Evolutionary conservation across 2,329 filamentous ascomycete species (phyloP).

Genomic region (Colletotrichum plurivorum): DNA sequence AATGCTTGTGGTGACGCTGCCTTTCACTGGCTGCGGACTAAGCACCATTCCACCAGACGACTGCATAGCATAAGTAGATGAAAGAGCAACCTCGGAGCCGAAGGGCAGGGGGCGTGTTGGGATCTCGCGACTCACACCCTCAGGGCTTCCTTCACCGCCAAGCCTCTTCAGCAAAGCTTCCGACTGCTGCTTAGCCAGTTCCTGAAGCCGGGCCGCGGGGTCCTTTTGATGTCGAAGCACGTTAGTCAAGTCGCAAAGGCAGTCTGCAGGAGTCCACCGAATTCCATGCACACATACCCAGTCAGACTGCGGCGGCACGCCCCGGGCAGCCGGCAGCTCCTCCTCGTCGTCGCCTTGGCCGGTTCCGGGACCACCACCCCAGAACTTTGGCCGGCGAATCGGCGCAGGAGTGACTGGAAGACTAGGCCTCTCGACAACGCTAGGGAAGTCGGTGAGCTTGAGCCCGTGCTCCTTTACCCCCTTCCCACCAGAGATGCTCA

Average conservation of each 20-base stretch:
- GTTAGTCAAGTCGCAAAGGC: conserved; percentile 71
- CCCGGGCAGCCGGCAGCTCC: conserved; percentile 81
- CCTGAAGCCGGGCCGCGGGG: conserved; percentile 77
- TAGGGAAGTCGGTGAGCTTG: conserved; percentile 89
- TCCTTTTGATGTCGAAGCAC: conserved; percentile 70
- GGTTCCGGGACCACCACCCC: conserved; percentile 64
- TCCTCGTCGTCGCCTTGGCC: conserved; percentile 67
- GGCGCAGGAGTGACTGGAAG: conserved; percentile 92
- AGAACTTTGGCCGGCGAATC: conserved; percentile 77
- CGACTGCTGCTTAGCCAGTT: conserved; percentile 77
- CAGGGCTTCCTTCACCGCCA: conserved; percentile 49
- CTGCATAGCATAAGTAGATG: conserved; percentile 61
- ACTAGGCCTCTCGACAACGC: conserved; percentile 84
- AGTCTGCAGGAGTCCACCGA: conserved; percentile 64
- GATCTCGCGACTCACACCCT: conserved; percentile 57
- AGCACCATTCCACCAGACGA: conserved; percentile 50
- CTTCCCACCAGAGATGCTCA: conserved; percentile 42
- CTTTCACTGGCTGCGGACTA: conserved; percentile 61
- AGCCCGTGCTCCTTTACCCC: conserved; percentile 60
- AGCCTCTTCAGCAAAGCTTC: conserved; percentile 71
- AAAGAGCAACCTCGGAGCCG: conserved; percentile 64
- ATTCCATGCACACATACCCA: conserved; percentile 87
- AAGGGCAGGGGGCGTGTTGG: conserved; percentile 66
- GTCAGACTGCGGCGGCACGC: conserved; percentile 88
- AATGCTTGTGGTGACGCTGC: conserved; percentile 52